Evolutionary conservation across 805 yeast genomes (phyloP).

Genomic region (Isabelozyma heimii): DNA sequence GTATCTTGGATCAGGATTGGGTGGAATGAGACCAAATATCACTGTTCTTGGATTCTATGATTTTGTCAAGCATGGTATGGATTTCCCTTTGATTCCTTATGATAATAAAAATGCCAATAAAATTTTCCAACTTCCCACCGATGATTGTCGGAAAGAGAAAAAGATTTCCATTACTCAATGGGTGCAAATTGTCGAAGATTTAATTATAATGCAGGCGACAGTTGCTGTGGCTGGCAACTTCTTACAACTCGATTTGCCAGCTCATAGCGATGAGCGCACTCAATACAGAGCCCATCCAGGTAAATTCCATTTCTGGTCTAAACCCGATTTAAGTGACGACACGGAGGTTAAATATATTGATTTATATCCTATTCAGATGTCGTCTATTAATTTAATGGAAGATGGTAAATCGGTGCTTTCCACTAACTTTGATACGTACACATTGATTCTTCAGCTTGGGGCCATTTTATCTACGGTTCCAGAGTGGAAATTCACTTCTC

Average conservation of each 20-base stretch:
- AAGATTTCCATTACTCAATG: slow-evolving; percentile 74
- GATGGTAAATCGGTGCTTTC: slow-evolving; percentile 70
- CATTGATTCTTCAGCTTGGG: slow-evolving; percentile 88
- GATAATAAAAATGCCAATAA: slow-evolving; percentile 13
- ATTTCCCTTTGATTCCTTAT: slow-evolving; percentile 20
- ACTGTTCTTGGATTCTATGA: slow-evolving; percentile 90
- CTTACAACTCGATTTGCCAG: slow-evolving; percentile 63
- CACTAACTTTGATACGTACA: slow-evolving; percentile 93
- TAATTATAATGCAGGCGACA: slow-evolving; percentile 82
- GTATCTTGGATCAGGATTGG: slow-evolving; percentile 90
- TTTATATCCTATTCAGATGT: slow-evolving; percentile 95
- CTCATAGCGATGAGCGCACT: slow-evolving; percentile 20
- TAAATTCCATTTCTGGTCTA: slow-evolving; percentile 10
- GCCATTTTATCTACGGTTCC: slow-evolving; percentile 92
- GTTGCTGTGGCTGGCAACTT: slow-evolving; percentile 95
- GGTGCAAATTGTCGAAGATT: slow-evolving; percentile 91
- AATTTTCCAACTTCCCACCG: slow-evolving; percentile 62
- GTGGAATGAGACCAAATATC: slow-evolving; percentile 97
- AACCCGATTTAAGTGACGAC: slow-evolving; percentile 13
- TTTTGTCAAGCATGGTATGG: slow-evolving; percentile 41
- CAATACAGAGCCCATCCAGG: background rate
- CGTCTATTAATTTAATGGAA: slow-evolving; percentile 68
- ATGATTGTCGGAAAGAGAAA: slow-evolving; percentile 66
- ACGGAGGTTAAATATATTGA: slow-evolving; percentile 62
- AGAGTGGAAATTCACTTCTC: slow-evolving; percentile 75